phyloP scores from a whole-genome alignment of 352 stramenopile species.

The Globisporangium acanthophoron region DNA sequence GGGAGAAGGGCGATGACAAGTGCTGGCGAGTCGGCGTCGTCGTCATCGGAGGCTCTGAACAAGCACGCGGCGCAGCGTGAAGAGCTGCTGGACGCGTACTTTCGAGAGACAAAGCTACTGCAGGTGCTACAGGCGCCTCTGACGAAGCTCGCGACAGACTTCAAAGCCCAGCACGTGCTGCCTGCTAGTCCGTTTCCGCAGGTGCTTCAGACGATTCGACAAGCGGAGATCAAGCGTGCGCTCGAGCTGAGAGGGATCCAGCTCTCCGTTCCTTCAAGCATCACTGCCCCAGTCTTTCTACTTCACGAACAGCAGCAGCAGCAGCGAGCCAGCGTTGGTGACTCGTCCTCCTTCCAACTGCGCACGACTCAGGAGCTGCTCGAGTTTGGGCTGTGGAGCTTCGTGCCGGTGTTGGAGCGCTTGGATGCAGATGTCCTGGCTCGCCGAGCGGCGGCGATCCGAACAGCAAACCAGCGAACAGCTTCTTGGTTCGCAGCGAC shows the following conservation, averaged over 20 bases:
- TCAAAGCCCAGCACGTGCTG: conserved; percentile 22
- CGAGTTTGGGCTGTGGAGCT: conserved; percentile 21
- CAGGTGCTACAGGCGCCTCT: conserved; percentile 29
- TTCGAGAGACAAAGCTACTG: conserved; percentile 30
- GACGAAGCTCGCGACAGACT: conserved; percentile 18
- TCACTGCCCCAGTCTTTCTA: conserved; percentile 2
- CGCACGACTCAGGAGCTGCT: conserved; percentile 19
- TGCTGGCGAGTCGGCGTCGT: background rate
- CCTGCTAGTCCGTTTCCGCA: conserved; percentile 31
- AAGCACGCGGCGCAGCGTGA: conserved; percentile 20
- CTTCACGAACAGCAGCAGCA: conserved; percentile 13
- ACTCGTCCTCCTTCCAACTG: conserved; percentile 8
- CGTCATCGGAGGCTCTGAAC: conserved; percentile 10
- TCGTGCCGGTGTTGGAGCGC: conserved; percentile 13
- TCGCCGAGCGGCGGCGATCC: background rate
- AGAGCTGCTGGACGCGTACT: conserved; percentile 36
- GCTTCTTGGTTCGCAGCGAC: conserved; percentile 5
- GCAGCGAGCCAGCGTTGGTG: background rate
- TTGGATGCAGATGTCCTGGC: background rate
- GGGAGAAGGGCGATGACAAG: background rate
- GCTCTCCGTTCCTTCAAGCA: background rate
- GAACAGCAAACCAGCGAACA: background rate
- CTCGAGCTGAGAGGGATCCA: conserved; percentile 7
- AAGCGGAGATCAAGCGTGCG: conserved; percentile 18
- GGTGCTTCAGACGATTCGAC: conserved; percentile 28